Evolutionary conservation across 768 basidiomycete genomes (phyloP).

Genomic region (Gautieria morchelliformis): DNA sequence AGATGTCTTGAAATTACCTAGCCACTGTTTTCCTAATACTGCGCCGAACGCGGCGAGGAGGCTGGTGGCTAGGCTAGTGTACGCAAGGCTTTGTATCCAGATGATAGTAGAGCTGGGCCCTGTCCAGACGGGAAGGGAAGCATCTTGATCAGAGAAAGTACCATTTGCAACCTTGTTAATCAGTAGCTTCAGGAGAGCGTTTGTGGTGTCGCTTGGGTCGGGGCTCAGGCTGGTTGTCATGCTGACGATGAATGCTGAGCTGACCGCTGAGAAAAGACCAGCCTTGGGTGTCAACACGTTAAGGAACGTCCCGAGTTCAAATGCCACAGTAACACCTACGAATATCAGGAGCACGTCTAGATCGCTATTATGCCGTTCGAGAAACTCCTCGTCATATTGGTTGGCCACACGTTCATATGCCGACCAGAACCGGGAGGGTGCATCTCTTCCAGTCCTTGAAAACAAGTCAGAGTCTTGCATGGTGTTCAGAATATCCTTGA

Average conservation of each 20-base stretch:
- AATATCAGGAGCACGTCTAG: too few species aligned
- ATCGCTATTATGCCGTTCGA: too few species aligned
- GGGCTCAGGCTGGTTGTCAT: slow-evolving; percentile 10
- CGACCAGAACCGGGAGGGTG: too few species aligned
- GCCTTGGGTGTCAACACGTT: slow-evolving; percentile 3
- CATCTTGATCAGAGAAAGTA: slow-evolving; percentile 5
- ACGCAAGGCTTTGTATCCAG: slow-evolving; percentile 14
- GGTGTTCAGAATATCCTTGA: too few species aligned
- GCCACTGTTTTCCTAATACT: slow-evolving; percentile 15
- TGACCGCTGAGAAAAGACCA: slow-evolving; percentile 14
- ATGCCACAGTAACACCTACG: too few species aligned
- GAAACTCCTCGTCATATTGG: too few species aligned
- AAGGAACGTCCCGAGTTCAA: too few species aligned
- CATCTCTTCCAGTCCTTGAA: too few species aligned
- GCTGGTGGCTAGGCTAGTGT: slow-evolving; percentile 15
- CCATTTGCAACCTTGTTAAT: slow-evolving; percentile 10
- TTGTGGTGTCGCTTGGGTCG: slow-evolving; percentile 8
- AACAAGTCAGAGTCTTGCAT: too few species aligned
- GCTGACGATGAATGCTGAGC: slow-evolving; percentile 11
- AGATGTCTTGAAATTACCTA: background rate
- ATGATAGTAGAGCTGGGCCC: slow-evolving; percentile 13
- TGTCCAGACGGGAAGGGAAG: slow-evolving; percentile 11
- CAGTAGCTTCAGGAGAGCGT: slow-evolving; percentile 10
- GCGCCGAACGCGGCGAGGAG: slow-evolving; percentile 18
- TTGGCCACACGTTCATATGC: too few species aligned